Percentiles rank a stretch among this genome's conserved stretches.
Conservation (phyloP, 352 stramenopile genomes). For the Pythium insidiosum region DNA sequence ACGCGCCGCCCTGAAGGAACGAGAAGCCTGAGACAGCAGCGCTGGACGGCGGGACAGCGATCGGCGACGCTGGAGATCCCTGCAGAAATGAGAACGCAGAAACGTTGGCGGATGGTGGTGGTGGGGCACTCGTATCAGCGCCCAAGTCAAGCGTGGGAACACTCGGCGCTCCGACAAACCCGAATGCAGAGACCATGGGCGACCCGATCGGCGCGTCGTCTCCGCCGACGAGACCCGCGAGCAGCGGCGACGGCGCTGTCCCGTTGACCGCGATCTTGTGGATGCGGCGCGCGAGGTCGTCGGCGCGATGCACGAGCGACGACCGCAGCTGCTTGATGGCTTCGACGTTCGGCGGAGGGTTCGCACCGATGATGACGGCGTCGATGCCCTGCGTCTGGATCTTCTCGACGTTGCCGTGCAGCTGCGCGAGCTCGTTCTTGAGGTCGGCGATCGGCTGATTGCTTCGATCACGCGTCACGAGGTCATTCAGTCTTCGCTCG, state of each 20-base stretch:
- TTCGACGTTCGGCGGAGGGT: slow-evolving; percentile 55
- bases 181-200: slow-evolving; percentile 34
- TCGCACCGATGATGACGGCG: slow-evolving; percentile 65
- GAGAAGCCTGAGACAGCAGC: too few species aligned
- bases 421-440: slow-evolving; percentile 61
- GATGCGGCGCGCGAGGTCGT: slow-evolving; percentile 56
- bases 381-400: slow-evolving; percentile 79
- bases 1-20: too few species aligned
- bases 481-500: slow-evolving; percentile 40
- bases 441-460: slow-evolving; percentile 29
- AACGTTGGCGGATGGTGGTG: neutral
- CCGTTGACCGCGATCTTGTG: slow-evolving; percentile 27
- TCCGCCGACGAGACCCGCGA: neutral
- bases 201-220: too few species aligned
- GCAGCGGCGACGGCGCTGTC: slow-evolving; percentile 6
- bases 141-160: slow-evolving; percentile 1
- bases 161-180: slow-evolving; percentile 27
- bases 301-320: slow-evolving; percentile 49
- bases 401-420: slow-evolving; percentile 66
- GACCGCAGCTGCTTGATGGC: slow-evolving; percentile 65
- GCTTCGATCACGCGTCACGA: slow-evolving; percentile 38
- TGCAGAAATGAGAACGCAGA: slow-evolving; percentile 21
- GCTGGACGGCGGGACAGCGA: slow-evolving; percentile 19
- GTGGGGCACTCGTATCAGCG: slow-evolving; percentile 2
- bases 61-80: slow-evolving; percentile 1